Conservation (phyloP, 768 basidiomycete species). For the Galerina sulciceps region DNA sequence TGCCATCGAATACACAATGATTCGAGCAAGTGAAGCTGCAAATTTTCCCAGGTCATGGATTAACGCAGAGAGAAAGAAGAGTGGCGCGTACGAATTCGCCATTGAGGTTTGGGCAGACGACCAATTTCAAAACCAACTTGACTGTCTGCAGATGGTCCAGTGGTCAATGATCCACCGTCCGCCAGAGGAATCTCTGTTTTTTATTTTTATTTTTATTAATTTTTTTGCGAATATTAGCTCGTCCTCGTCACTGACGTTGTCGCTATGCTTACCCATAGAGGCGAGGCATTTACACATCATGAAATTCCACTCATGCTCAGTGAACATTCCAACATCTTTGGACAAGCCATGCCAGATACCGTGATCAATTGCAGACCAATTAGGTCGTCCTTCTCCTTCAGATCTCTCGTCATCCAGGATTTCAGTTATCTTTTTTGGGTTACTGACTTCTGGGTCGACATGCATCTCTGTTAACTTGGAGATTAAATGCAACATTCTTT, state of each 20-base stretch:
- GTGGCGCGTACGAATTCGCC: constrained; percentile 67
- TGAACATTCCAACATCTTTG: constrained; percentile 87
- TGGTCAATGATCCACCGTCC: constrained; percentile 74
- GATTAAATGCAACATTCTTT: constrained; percentile 86
- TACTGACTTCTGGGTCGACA: constrained; percentile 74
- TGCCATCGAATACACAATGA: constrained; percentile 90
- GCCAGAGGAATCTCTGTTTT: constrained; percentile 69
- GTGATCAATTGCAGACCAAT: constrained; percentile 49
- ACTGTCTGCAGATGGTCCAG: constrained; percentile 75
- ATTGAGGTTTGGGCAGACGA: constrained; percentile 70
- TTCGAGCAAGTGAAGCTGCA: constrained; percentile 77
- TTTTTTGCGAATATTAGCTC: constrained; percentile 2
- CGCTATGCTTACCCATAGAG: constrained; percentile 66
- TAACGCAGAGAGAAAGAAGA: constrained; percentile 8
- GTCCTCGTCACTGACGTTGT: constrained; percentile 3
- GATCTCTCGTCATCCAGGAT: constrained; percentile 74
- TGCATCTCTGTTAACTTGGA: constrained; percentile 80
- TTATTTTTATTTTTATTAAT: too few relatives aligned
- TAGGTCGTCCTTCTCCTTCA: constrained; percentile 62
- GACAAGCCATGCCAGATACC: constrained; percentile 74
- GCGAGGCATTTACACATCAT: constrained; percentile 89
- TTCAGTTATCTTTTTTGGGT: constrained; percentile 68
- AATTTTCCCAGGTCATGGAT: constrained; percentile 12
- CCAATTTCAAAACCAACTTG: constrained; percentile 76
- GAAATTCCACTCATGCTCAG: constrained; percentile 81